Evolutionary conservation across 129 eudicot species (phyloP), one percentile per base, ranked within the genome.

Genomic region (Deinandra increscens): DNA sequence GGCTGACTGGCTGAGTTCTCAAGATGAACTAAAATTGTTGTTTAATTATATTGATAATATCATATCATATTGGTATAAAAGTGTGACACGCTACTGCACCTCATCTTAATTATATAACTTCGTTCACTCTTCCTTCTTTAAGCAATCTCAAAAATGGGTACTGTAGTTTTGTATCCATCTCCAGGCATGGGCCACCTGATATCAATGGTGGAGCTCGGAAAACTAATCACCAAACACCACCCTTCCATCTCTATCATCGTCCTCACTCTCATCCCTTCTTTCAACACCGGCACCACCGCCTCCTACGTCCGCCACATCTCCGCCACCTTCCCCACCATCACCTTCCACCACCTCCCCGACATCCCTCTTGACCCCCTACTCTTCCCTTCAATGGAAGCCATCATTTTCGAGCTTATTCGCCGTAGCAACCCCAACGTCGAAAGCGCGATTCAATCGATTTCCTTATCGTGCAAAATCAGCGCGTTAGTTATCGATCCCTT

Each of bases 201-300:
- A 9, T 70, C 87, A 29, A 82, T 73, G 85, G 85, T 81, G 43
- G 85, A 82, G 71, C 71, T 82, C 13, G 86, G 82, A 4, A 78
- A 73, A 56, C 72, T 78, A 19, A 70, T 82, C 17, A 67, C 48
- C 53, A 33, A 55, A 26, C 31, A 26, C 31, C 31, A 26, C 31
- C 31, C 31, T 26, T 26, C 31, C n/a, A n/a, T 22, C 61, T 55
- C 61, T 0, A 22, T 55, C 15, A 11, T 23, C 15, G 61, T 55
- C 61, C 61, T 55, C 34, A 55, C 61, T 10, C 61, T 22, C 6
- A 22, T 55, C 61, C 61, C 61, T 2, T 55, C 61, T 3, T 55
- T 55, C 61, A 22, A 55, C 61, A 55, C 61, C 36, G 61, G 61
- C 37, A 4, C 61, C 61, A 55, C 61, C 4, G 61, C 61, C 61